Evolutionary conservation across 805 yeast species (phyloP).

Genomic region (Wickerhamiella cacticola): DNA sequence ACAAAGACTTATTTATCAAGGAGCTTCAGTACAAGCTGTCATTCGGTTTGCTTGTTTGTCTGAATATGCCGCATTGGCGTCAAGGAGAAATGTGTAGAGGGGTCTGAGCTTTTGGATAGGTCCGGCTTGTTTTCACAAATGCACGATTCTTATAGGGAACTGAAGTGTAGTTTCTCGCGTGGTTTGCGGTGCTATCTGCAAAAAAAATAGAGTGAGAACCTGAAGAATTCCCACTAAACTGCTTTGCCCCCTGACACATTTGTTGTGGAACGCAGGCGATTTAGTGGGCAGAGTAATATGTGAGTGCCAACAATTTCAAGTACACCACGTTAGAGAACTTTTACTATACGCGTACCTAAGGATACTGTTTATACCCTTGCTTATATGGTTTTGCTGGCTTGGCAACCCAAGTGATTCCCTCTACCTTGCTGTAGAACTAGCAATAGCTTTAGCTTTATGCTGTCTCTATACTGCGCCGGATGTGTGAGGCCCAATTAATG

Average conservation of each 20-base stretch:
- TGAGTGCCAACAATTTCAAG: constrained; percentile 34
- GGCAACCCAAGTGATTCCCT: constrained; percentile 30
- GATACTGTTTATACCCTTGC: constrained; percentile 50
- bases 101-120: no score
- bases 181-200: constrained; percentile 37
- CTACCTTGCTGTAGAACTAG: constrained; percentile 54
- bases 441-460: no score
- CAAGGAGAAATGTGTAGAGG: constrained; percentile 47
- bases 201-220: constrained; percentile 48
- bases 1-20: constrained; percentile 40
- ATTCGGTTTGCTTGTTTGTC: constrained; percentile 46
- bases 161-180: no score
- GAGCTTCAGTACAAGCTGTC: constrained; percentile 34
- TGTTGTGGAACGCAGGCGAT: constrained; percentile 87
- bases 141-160: no score
- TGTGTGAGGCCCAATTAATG: no score
- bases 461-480: no score
- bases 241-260: constrained; percentile 64
- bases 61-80: constrained; percentile 59
- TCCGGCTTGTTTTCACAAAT: no score
- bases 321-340: constrained; percentile 35
- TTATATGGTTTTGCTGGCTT: constrained; percentile 53
- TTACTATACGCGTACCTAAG: constrained; percentile 47
- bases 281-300: constrained; percentile 63
- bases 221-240: constrained; percentile 32